These are phyloP conservation scores for Amylocarpus encephaloides DNA, from an alignment of 2,329 filamentous ascomycete genomes.

Conservation along the genomic window DNA sequence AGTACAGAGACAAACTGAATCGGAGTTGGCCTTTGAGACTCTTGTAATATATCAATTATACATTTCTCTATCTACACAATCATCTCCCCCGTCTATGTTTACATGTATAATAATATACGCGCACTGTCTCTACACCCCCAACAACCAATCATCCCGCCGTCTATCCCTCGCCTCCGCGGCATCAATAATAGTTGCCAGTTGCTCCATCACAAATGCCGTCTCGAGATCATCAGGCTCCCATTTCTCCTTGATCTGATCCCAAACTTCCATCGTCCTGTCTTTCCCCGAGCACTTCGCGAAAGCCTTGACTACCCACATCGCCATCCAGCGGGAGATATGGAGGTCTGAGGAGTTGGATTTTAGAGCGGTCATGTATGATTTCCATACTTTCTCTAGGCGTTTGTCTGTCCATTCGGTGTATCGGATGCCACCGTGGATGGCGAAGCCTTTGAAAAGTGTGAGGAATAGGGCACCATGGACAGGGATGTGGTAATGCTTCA, in stretches of 20 bases:
- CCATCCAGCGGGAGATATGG: constrained; percentile 54
- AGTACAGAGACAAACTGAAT: too few relatives aligned
- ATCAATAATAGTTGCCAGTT: constrained; percentile 10
- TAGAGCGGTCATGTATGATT: constrained; percentile 52
- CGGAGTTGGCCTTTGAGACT: too few relatives aligned
- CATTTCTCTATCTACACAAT: too few relatives aligned
- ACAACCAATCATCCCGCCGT: not conserved
- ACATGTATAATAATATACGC: not conserved
- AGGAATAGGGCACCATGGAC: constrained; percentile 74
- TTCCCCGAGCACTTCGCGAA: constrained; percentile 44
- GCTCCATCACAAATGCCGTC: constrained; percentile 25
- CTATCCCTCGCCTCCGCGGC: not conserved
- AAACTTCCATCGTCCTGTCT: constrained; percentile 23
- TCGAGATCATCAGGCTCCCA: constrained; percentile 30
- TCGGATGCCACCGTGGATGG: constrained; percentile 58
- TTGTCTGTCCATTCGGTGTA: constrained; percentile 66
- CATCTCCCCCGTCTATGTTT: too few relatives aligned
- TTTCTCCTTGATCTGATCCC: constrained; percentile 28
- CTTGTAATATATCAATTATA: too few relatives aligned
- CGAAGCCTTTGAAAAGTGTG: constrained; percentile 77
- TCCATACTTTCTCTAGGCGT: constrained; percentile 63
- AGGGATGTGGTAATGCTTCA: constrained; percentile 62
- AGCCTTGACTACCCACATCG: constrained; percentile 54
- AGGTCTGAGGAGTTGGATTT: constrained; percentile 41
- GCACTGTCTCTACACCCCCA: not conserved